Evolutionary conservation across 208 protist species (phyloP), one percentile per base, ranked within the genome.

Genomic region (Naegleria fowleri): DNA sequence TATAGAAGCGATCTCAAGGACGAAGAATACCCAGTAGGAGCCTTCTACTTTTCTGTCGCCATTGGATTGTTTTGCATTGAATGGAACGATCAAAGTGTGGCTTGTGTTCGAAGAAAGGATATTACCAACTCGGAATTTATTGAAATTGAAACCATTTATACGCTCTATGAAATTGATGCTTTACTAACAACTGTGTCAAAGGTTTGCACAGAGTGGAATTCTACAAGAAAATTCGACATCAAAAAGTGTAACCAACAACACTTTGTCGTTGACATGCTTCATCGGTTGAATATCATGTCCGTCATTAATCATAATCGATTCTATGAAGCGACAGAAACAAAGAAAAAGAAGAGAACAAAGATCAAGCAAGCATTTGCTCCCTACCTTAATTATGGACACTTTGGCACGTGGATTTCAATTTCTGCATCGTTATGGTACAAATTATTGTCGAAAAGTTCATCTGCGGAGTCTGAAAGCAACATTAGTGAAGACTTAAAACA

Each of bases 41-140:
- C 29, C 29, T 79, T 79, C 29, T 79, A 79, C 29, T 79, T 79
- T 79, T 79, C 67, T 33, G 9, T 79, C 9, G 67, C 25, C 9
- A 79, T 79, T 79, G 67, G 67, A 36, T n/a, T n/a, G 9, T 79
- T 79, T n/a, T 79, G 16, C n/a, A 79, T 79, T 79, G 67, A 79
- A 36, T 79, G 67, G 67, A 79, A 33, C n/a, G 67, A 79, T 11
- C 7, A 33, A 36, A 33, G 67, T 5, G n/a, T 79, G 19, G 16
- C 67, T 0, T 36, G 16, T 36, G 29, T 79, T 36, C 16, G 67
- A 36, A 79, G 29, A 13, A 79, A 36, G 9, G 67, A 79, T 36
- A 79, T 79, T 36, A 29, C 55, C 55, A 67, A 29, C 19, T 67
- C 55, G 22, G 67, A 79, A 79, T 13, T 79, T 29, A 79, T 79